Evolutionary conservation across 1,139 yeast genomes (phyloP).

Genomic region (Protomyces lactucae-debilis): DNA sequence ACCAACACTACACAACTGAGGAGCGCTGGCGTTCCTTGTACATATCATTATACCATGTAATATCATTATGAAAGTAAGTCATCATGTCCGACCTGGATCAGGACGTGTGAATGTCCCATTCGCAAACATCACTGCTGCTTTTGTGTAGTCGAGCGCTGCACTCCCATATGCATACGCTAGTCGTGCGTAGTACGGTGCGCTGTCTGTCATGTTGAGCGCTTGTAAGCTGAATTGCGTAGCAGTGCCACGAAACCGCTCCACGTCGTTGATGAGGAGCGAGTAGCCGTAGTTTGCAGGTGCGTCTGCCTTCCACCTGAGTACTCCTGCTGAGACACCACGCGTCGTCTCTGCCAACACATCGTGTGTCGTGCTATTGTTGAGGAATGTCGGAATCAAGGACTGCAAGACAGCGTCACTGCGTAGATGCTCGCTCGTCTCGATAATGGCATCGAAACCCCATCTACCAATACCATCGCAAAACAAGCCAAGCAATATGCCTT

Average conservation of each 20-base stretch:
- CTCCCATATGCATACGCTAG: constrained; percentile 20
- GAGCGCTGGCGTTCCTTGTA: no score
- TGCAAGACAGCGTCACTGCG: constrained; percentile 59
- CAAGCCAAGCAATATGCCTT: constrained; percentile 77
- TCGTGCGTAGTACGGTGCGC: constrained; percentile 27
- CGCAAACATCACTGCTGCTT: constrained; percentile 31
- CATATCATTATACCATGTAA: no score
- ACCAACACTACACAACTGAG: no score
- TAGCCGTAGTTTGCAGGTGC: constrained; percentile 4
- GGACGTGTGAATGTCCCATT: constrained; percentile 15
- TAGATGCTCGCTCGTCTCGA: constrained; percentile 67
- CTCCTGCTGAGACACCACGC: constrained; percentile 2
- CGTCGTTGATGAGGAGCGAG: constrained; percentile 68
- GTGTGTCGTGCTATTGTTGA: constrained; percentile 22
- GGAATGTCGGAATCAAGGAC: constrained; percentile 33
- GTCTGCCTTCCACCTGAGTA: constrained; percentile 44
- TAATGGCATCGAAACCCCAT: constrained; percentile 90
- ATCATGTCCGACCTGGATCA: neutral
- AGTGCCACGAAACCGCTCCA: constrained; percentile 65
- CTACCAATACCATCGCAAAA: constrained; percentile 78
- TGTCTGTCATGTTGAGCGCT: neutral
- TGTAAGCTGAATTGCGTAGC: constrained; percentile 32
- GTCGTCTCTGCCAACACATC: constrained; percentile 23
- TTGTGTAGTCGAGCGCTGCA: constrained; percentile 29
- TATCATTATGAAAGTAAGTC: no score